Percentiles rank a stretch among this genome's conserved stretches.
These are phyloP conservation scores for Wickerhamiella occidentalis DNA, from an alignment of 805 yeast species.

Conservation along the genomic window DNA sequence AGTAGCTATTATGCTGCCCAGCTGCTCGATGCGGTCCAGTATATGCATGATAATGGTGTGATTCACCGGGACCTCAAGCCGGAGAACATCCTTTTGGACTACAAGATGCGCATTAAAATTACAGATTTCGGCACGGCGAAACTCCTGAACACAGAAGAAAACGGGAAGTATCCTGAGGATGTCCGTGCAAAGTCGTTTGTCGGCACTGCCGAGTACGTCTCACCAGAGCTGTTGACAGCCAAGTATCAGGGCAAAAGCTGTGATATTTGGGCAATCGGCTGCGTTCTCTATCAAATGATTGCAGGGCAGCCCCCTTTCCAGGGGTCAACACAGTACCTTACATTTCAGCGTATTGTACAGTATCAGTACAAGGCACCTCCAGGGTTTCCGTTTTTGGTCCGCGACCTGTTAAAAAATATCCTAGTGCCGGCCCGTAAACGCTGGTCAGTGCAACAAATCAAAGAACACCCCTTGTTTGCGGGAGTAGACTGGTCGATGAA, in stretches of 20 bases:
- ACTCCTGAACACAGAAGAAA: slow-evolving; percentile 35
- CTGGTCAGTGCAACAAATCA: slow-evolving; percentile 43
- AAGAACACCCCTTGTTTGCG: slow-evolving; percentile 60
- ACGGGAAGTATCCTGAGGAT: slow-evolving; percentile 27
- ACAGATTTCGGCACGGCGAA: slow-evolving; percentile 99
- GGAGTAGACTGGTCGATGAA: slow-evolving; percentile 58
- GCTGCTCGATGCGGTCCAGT: slow-evolving; percentile 78
- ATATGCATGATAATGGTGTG: slow-evolving; percentile 79
- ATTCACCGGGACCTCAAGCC: slow-evolving; percentile 93
- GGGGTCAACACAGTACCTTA: slow-evolving; percentile 71
- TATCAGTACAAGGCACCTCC: slow-evolving; percentile 62
- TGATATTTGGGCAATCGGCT: slow-evolving; percentile 92
- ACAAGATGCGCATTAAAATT: slow-evolving; percentile 76
- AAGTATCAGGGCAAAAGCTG: slow-evolving; percentile 74
- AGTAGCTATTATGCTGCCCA: slow-evolving; percentile 74
- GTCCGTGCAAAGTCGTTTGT: slow-evolving; percentile 58
- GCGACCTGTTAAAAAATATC: slow-evolving; percentile 54
- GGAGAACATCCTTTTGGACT: slow-evolving; percentile 75
- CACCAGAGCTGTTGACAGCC: slow-evolving; percentile 73
- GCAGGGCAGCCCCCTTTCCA: slow-evolving; percentile 84
- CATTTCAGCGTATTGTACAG: slow-evolving; percentile 77
- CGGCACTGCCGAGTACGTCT: slow-evolving; percentile 94
- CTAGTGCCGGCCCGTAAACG: slow-evolving; percentile 61
- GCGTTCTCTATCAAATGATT: slow-evolving; percentile 71
- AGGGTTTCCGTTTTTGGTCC: slow-evolving; percentile 49